phyloP scores from a whole-genome alignment of 306 rosid genomes.

The Quercus berberidifolia region DNA sequence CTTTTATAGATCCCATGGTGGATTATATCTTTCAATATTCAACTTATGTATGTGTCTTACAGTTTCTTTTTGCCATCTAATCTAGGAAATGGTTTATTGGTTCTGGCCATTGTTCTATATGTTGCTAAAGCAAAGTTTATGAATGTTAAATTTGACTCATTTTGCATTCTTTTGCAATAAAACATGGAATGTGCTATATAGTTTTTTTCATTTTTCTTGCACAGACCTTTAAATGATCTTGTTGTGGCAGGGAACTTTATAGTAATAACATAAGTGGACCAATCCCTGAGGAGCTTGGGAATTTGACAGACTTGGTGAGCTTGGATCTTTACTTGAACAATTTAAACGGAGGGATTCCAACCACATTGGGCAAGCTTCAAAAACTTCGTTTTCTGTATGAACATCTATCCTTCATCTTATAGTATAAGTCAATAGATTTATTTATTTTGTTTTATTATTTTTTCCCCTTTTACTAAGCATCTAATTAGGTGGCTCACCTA shows the following conservation, averaged over 20 bases:
- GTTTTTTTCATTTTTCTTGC: neutral
- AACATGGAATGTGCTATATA: neutral
- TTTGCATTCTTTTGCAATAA: neutral
- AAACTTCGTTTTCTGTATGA: conserved; percentile 82
- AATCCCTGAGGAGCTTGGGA: conserved; percentile 76
- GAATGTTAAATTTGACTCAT: neutral
- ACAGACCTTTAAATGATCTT: neutral
- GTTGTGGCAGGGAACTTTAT: conserved; percentile 72
- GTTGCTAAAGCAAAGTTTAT: neutral
- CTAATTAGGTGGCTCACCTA: conserved; percentile 4
- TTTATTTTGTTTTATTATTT: conserved; percentile 8
- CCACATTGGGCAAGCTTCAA: conserved; percentile 47
- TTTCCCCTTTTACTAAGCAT: conserved; percentile 6
- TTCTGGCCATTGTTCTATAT: neutral
- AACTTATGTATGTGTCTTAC: neutral
- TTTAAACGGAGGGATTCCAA: conserved; percentile 51
- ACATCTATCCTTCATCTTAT: conserved; percentile 36
- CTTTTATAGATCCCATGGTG: neutral
- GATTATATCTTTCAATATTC: neutral
- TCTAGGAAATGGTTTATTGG: neutral
- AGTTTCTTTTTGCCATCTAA: neutral
- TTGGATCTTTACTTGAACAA: conserved; percentile 85
- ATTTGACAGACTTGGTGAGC: conserved; percentile 77
- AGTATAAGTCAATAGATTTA: conserved; percentile 8
- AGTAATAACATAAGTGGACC: conserved; percentile 64